Evolutionary conservation across 2,329 filamentous ascomycete species (phyloP).

Genomic region (Aspergillus ustus): DNA sequence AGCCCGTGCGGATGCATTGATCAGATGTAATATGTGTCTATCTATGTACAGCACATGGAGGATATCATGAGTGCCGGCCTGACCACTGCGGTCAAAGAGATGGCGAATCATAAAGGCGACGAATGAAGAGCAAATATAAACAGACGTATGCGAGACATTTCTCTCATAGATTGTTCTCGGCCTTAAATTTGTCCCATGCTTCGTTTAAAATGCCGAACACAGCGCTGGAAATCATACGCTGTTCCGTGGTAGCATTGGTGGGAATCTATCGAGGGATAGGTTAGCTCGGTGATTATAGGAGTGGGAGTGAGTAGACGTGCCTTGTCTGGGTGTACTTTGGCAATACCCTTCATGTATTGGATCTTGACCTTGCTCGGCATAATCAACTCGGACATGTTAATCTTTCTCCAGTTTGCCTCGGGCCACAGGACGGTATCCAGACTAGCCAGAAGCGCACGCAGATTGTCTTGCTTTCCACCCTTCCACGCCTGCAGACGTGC

Average conservation of each 20-base stretch:
- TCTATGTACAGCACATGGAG: conserved; percentile 19
- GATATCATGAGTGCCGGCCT: conserved; percentile 2
- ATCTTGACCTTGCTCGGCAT: conserved; percentile 96
- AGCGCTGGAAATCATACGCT: conserved; percentile 68
- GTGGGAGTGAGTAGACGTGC: conserved; percentile 58
- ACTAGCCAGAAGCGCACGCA: conserved; percentile 84
- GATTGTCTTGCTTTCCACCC: conserved; percentile 88
- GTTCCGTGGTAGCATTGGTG: conserved; percentile 67
- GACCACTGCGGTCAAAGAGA: not conserved
- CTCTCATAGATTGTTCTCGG: conserved; percentile 61
- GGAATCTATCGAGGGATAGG: conserved; percentile 54
- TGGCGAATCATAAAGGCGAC: not conserved
- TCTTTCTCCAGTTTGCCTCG: conserved; percentile 93
- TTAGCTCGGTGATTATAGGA: not conserved
- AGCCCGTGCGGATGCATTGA: not conserved
- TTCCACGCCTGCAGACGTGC: conserved; percentile 79
- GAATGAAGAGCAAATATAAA: not conserved
- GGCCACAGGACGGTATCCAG: conserved; percentile 91
- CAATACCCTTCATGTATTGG: conserved; percentile 98
- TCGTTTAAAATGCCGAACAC: conserved; percentile 70
- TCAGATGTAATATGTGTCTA: conserved; percentile 16
- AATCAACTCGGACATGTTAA: conserved; percentile 90
- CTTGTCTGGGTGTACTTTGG: conserved; percentile 98
- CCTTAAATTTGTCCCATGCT: conserved; percentile 71
- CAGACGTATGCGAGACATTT: not conserved